Evolutionary conservation across 768 basidiomycete genomes (phyloP).

Genomic region (Gloeostereum incarnatum): DNA sequence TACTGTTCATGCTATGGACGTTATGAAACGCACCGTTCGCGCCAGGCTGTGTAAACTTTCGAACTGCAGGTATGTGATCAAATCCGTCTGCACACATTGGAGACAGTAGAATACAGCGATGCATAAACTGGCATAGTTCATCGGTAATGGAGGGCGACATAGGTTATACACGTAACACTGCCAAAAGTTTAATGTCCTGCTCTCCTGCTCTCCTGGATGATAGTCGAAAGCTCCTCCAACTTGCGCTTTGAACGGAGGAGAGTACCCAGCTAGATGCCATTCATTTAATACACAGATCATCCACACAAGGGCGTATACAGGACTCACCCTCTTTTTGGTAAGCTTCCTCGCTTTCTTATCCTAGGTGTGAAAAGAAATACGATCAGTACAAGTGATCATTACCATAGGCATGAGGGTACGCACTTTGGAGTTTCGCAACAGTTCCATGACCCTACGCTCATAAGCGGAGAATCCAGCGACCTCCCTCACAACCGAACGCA

Average conservation of each 20-base stretch:
- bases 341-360: constrained; percentile 99
- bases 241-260: constrained; percentile 97
- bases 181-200: constrained; percentile 31
- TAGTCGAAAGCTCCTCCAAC: constrained; percentile 86
- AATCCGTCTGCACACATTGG: neutral
- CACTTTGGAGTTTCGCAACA: constrained; percentile 96
- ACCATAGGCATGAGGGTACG: constrained; percentile 16
- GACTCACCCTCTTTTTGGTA: constrained; percentile 97
- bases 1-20: too few species aligned
- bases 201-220: constrained; percentile 93
- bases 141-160: neutral
- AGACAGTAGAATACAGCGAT: neutral
- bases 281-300: constrained; percentile 4
- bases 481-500: constrained; percentile 90
- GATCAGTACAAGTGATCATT: neutral
- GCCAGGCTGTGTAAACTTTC: neutral
- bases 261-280: constrained; percentile 73
- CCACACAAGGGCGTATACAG: neutral
- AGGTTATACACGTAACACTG: constrained; percentile 5
- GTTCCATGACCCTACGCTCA: constrained; percentile 95
- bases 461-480: constrained; percentile 97
- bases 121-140: constrained; percentile 2
- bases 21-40: neutral
- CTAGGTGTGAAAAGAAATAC: constrained; percentile 24
- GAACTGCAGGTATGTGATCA: neutral